These are phyloP conservation scores for Hypoxylon sp. DNA, from an alignment of 2,329 filamentous ascomycete genomes.

Conservation along the genomic window DNA sequence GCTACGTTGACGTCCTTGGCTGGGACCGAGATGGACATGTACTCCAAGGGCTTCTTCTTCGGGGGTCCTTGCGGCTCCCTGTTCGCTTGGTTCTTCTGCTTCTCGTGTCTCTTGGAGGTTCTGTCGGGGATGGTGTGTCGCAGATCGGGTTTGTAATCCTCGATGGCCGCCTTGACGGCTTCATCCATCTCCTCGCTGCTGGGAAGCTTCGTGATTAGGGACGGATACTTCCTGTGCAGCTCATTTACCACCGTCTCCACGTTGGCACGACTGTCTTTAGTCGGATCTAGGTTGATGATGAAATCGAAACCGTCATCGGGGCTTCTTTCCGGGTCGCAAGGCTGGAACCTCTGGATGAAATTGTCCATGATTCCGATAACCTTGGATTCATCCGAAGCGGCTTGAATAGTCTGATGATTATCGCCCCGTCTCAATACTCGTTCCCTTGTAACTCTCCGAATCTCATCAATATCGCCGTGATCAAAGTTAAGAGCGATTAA, in stretches of 20 bases:
- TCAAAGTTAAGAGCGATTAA: slow-evolving; percentile 91
- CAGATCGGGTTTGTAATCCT: slow-evolving; percentile 80
- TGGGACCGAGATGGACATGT: slow-evolving; percentile 65
- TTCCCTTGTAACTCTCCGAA: slow-evolving; percentile 79
- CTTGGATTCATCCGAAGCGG: slow-evolving; percentile 77
- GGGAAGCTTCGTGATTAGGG: slow-evolving; percentile 78
- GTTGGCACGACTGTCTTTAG: slow-evolving; percentile 82
- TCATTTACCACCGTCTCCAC: slow-evolving; percentile 81
- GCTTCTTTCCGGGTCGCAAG: slow-evolving; percentile 70
- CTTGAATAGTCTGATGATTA: slow-evolving; percentile 98
- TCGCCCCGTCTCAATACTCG: slow-evolving; percentile 88
- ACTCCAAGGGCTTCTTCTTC: slow-evolving; percentile 66
- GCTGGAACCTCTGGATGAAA: slow-evolving; percentile 88
- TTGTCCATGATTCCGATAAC: slow-evolving; percentile 94
- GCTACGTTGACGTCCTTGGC: slow-evolving; percentile 59
- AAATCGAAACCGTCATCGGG: slow-evolving; percentile 87
- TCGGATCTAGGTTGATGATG: slow-evolving; percentile 85
- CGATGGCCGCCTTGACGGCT: slow-evolving; percentile 80
- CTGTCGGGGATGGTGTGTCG: slow-evolving; percentile 79
- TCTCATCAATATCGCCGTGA: slow-evolving; percentile 79
- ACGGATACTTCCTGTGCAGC: slow-evolving; percentile 82
- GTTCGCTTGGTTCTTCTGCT: slow-evolving; percentile 54
- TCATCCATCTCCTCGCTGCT: slow-evolving; percentile 78
- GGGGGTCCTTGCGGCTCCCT: slow-evolving; percentile 51
- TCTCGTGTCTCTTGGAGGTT: slow-evolving; percentile 57